Base-by-base conservation (phyloP, 495 filamentous ascomycete genomes). In the Cetradonia linearis region DNA sequence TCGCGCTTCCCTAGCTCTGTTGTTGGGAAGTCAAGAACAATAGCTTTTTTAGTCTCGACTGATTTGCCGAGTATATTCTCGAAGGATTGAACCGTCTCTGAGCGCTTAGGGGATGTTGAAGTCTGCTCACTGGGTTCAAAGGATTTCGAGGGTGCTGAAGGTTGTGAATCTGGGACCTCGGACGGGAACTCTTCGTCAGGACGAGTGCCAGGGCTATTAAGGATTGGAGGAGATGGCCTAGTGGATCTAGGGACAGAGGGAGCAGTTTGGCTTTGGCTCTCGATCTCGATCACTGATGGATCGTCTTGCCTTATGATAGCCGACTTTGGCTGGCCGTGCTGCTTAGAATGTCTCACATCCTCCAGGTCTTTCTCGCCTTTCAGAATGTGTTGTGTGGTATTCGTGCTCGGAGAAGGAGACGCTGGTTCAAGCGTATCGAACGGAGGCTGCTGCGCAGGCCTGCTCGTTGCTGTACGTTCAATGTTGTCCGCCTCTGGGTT, bases 201-300 rank as follows among this genome's bases (percentile, higher is more conserved):
- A 31, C 7, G 49, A 53, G 30, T 1, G 1, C 33, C n/a, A n/a
- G 33, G 50, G 42, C 9, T 46, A 46, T 4, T 14, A 11, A 13
- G 5, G 10, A 46, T 46, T 10, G n/a, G 13, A 1, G 20, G 20
- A 13, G 42, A 46, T 46, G 42, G 20, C 28, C 9, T 36, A 48
- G 25, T 11, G 42, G 40, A 20, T 53, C n/a, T 34, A 23, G 47
- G 58, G 38, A 36, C 47, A n/a, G 58, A 60, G 11, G 14, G 40
- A n/a, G 23, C 50, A 57, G 13, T 37, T 34, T 47, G 55, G 47
- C 55, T 62, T 50, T 62, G 61, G 47, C 61, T 62, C 13, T 62
- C 55, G 10, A 62, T 28, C 3, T 58, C 28, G 16, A 59, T 59
- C 6, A 7, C 4, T 25, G 42, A 13, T 13, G 42, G 3, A 25